Base-by-base conservation (phyloP, 306 rosid genomes). In the Quillaja saponaria region DNA sequence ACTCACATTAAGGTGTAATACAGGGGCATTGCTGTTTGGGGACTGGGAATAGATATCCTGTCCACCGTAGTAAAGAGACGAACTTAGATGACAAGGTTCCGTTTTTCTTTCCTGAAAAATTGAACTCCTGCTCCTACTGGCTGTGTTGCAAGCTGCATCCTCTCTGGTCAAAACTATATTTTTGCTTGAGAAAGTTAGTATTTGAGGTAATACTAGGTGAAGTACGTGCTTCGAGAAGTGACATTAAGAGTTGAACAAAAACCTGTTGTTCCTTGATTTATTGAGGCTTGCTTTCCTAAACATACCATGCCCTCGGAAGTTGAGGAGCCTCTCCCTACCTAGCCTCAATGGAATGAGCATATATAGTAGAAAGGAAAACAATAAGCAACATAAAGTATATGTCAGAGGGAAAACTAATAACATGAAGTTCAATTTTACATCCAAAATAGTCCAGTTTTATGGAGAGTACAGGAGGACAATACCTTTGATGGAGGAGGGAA, bases 31-130 rank as follows among this genome's bases (percentile, higher is more conserved):
- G 70, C 52, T 71, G 49, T 71, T 68, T 49, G 77, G 70, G 60
- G 81, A 63, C 55, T 56, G 77, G 45, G 82, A 78, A 37, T 78
- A 82, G 8, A 72, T 69, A 47, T 82, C 87, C 63, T 71, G 84
- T 58, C 82, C 87, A 56, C 87, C 82, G 46, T 78, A 82, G 68
- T 82, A 75, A 25, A 82, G 50, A 73, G 87, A 82, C 41, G 87
- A 82, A 61, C 84, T 75, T 60, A 82, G 75, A 63, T 82, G 74
- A 56, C 87, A 82, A 11, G 87, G 87, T 75, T 78, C 87, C 73
- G 71, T 64, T 46, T 74, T 78, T 66, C 73, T 79, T 72, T 71
- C 77, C 49, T 13, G 77, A 72, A 66, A 64, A 28, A 34, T 41
- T 58, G 71, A 64, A 74, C 74, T 71, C 49, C 47, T 31, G 71